These are phyloP conservation scores for Tetrahymena borealis DNA, from an alignment of 73 alveolate species.

Conservation along the genomic window DNA sequence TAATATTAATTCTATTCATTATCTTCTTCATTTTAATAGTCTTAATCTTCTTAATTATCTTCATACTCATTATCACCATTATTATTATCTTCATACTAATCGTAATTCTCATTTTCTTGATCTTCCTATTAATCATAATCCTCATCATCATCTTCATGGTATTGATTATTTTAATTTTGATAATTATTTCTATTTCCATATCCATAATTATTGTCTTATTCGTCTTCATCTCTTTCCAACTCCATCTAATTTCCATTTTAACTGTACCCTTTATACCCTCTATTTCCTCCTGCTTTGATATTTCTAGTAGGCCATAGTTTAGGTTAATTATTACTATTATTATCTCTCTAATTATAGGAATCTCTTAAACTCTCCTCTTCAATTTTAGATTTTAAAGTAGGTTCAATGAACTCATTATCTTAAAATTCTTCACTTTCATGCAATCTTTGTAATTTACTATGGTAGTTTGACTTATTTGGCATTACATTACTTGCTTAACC, in stretches of 20 bases:
- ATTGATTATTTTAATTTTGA: background rate
- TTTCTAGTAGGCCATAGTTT: background rate
- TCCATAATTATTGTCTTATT: background rate
- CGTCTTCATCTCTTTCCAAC: background rate
- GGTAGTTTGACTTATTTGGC: background rate
- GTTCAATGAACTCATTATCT: background rate
- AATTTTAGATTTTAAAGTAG: background rate
- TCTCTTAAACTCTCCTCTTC: background rate
- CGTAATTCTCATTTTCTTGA: background rate
- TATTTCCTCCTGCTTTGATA: background rate
- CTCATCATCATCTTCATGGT: background rate
- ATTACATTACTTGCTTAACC: background rate
- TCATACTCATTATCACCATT: too few species aligned
- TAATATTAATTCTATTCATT: background rate
- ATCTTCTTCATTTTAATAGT: background rate
- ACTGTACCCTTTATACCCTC: background rate
- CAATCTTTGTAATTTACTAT: background rate
- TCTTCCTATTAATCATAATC: background rate
- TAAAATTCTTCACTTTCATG: background rate
- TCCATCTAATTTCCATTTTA: background rate
- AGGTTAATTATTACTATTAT: background rate
- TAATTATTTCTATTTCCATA: too few species aligned
- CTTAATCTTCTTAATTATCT: background rate
- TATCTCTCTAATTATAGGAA: background rate
- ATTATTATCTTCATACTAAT: too few species aligned